Evolutionary conservation across 1,139 yeast genomes (phyloP), one percentile per base, ranked within the genome.

Genomic region (Pichia sp.): DNA sequence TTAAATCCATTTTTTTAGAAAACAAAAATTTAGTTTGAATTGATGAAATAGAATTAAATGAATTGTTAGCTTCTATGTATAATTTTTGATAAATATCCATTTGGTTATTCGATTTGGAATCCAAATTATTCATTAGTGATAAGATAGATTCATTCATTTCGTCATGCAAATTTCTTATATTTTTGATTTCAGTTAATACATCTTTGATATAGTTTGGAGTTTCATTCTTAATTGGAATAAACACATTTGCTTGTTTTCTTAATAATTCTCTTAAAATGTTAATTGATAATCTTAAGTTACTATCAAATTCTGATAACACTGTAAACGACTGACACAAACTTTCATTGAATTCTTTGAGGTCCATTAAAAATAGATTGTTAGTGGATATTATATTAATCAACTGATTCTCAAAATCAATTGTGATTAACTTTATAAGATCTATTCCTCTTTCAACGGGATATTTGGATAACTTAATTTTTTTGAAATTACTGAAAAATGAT

Each of bases 241-340:
- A 85, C 54, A 80, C 82, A 50, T 86, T 95, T 16, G 80, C 78
- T 42, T 95, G 69, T 59, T 82, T 86, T 52, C 97, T 71, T 35
- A 85, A 70, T 13, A 85, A 66, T 55, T 89, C 97, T 54, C 97
- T 73, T 0, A 88, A 76, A 43, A 85, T 63, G 48, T 70, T 74
- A 48, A 71, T 77, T 65, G 78, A 83, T 62, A 69, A 85, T 62
- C 72, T 79, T 51, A 69, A 64, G 53, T 68, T 73, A 53, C 68
- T 71, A 39, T 80, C 83, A 74, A 82, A 74, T 2, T 69, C 61
- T 3, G 59, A 63, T 34, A 77, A 66, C 0, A 76, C 61, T 0
- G 60, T 57, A 2, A 60, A 51, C 0, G 71, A 51, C 2, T 60
- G 60, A 1, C 53, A 36, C 2, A 66, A 53, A 2, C 60, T 50